Evolutionary conservation across 2,329 filamentous ascomycete species (phyloP), one percentile per base, ranked within the genome.

Genomic region (Endothia cerciana): DNA sequence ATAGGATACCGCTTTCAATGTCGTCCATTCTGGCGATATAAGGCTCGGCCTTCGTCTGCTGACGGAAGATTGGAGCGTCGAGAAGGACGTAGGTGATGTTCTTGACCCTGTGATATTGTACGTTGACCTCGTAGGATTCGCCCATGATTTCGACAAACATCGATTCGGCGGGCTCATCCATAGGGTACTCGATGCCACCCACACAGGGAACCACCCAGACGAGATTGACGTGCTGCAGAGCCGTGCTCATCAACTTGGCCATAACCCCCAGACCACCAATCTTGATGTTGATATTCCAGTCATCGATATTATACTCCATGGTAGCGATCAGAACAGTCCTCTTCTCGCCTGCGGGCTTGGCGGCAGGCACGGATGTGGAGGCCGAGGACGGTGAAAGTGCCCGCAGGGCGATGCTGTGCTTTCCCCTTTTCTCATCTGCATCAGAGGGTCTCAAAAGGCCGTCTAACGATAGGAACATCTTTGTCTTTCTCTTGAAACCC

Each of bases 261-360:
- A 91, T 91, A 68, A 90, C 88, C 75, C 88, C 88, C 7, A 91
- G 79, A 69, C 88, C 88, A 68, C 88, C 88, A 60, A 91, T 91
- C 76, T 91, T 91, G 76, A 91, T 87, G 75, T 89, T 90, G 77
- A 91, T 88, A 4, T 77, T 82, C 86, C 88, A 90, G 72, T 91
- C 88, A 64, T 88, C 86, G 67, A 91, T 90, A 68, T 90, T 87
- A 75, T 91, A 91, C 74, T 91, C 88, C 86, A 91, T 89, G 7
- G 88, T 90, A 15, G 87, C 88, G 62, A 91, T 89, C 28, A 91
- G 80, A 2, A 89, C 84, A 40, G 83, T 89, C n/a, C 85, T 68
- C 64, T 59, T 68, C 60, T 68, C 66, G 15, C 66, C 66, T 7
- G 60, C 33, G 7, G 60, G 49, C 49, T 64, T 65, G 53, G 68